A percentile compares a stretch with the other conserved stretches of the same genome.
Evolutionary conservation across 345 rosid genomes (phyloP).

Genomic region (Durio zibethinus): DNA sequence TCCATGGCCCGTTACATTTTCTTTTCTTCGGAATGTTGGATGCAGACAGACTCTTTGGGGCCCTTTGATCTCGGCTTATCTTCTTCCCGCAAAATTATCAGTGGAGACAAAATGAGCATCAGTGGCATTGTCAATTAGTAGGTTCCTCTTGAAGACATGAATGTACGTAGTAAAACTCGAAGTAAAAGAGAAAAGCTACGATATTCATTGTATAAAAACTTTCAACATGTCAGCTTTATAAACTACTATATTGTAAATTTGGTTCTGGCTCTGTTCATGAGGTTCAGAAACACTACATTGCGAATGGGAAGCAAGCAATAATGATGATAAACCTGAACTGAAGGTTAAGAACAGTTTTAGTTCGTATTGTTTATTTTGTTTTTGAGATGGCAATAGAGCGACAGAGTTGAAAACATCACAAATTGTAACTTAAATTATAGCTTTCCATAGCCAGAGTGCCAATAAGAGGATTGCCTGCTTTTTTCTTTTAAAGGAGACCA

Average conservation of each 20-base stretch:
- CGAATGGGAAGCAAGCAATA: background rate
- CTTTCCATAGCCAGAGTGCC: no score
- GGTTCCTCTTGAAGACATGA: constrained; percentile 7
- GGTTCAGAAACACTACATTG: background rate
- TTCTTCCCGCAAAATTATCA: constrained; percentile 44
- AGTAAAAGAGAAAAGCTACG: background rate
- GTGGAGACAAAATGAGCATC: constrained; percentile 41
- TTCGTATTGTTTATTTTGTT: background rate
- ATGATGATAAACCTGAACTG: background rate
- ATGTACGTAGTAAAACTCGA: background rate
- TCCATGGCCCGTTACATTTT: background rate
- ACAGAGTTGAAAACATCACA: no score
- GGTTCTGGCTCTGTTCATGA: background rate
- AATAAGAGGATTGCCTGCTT: background rate
- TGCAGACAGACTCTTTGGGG: constrained; percentile 78
- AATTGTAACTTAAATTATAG: no score
- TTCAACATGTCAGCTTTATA: background rate
- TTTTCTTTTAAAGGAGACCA: background rate
- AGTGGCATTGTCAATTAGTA: constrained; percentile 32
- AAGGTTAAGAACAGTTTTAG: background rate
- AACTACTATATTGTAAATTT: background rate
- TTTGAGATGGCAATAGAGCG: background rate
- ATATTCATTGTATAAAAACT: background rate
- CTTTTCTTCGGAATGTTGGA: constrained; percentile 6
- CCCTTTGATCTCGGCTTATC: constrained; percentile 81